A percentile compares a stretch with the other conserved stretches of the same genome.
Evolutionary conservation across 305 asterid genomes (phyloP).

Genomic region (Rubia peregrina): DNA sequence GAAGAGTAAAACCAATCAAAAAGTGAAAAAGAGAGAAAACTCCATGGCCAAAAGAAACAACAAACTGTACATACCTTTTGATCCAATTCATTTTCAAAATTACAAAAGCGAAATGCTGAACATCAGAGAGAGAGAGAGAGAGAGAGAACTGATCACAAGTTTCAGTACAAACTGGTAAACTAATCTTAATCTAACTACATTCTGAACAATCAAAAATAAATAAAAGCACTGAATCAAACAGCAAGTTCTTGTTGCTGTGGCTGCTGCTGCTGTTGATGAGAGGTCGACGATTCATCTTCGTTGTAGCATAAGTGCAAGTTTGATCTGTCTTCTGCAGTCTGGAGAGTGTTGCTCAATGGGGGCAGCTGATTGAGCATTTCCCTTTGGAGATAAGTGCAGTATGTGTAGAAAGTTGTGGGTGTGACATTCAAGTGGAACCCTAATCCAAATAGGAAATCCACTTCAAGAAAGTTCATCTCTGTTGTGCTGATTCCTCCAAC

Average conservation of each 20-base stretch:
- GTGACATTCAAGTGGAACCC: slow-evolving; percentile 87
- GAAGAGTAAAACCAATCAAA: background rate
- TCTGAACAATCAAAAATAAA: background rate
- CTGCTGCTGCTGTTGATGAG: slow-evolving; percentile 43
- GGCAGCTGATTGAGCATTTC: slow-evolving; percentile 67
- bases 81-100: background rate
- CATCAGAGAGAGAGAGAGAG: background rate
- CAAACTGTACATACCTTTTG: slow-evolving; percentile 13
- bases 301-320: slow-evolving; percentile 43
- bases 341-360: slow-evolving; percentile 18
- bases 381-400: slow-evolving; percentile 57
- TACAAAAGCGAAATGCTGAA: background rate
- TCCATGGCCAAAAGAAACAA: slow-evolving; percentile 10
- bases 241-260: slow-evolving; percentile 63
- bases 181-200: slow-evolving; percentile 30
- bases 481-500: slow-evolving; percentile 94
- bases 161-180: slow-evolving; percentile 6
- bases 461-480: slow-evolving; percentile 94
- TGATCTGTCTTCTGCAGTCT: slow-evolving; percentile 31
- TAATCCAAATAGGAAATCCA: slow-evolving; percentile 84
- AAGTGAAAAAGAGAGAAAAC: background rate
- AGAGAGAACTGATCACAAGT: background rate
- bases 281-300: slow-evolving; percentile 45
- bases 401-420: slow-evolving; percentile 68
- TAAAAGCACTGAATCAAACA: slow-evolving; percentile 27